phyloP scores from a whole-genome alignment of 2,329 filamentous ascomycete species.

The Botrytis fragariae region DNA sequence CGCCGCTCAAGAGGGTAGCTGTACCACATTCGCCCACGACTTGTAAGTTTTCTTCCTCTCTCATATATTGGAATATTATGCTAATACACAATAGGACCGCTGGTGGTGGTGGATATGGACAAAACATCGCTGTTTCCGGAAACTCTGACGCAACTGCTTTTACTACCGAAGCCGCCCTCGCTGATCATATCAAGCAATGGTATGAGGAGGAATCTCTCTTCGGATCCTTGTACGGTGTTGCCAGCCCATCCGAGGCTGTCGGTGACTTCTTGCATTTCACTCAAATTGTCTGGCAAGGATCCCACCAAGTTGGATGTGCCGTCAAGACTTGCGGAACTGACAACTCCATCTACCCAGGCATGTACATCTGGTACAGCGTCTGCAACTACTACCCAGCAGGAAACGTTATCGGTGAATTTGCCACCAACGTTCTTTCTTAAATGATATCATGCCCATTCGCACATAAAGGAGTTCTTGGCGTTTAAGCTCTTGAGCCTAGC shows the following conservation, averaged over 20 bases:
- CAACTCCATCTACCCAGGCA: constrained; percentile 56
- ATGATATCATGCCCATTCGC: constrained; percentile 20
- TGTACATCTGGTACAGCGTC: constrained; percentile 65
- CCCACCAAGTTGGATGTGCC: constrained; percentile 62
- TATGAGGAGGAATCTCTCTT: constrained; percentile 73
- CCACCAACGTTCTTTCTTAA: constrained; percentile 14
- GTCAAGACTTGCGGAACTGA: constrained; percentile 50
- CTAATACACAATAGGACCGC: constrained; percentile 48
- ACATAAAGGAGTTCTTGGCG: constrained; percentile 19
- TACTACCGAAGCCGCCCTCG: constrained; percentile 54
- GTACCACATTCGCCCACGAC: constrained; percentile 73
- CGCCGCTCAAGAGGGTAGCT: constrained; percentile 61
- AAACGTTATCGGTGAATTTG: constrained; percentile 16
- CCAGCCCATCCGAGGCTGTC: constrained; percentile 50
- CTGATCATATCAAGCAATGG: constrained; percentile 73
- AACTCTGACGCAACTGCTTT: constrained; percentile 46
- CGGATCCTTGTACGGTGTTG: constrained; percentile 55
- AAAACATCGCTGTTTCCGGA: constrained; percentile 72
- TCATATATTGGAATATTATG: neutral
- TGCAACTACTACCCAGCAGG: constrained; percentile 25
- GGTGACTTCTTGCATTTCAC: constrained; percentile 57
- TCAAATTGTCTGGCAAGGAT: constrained; percentile 69
- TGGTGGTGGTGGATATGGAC: constrained; percentile 70
- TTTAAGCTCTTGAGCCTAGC: constrained; percentile 17
- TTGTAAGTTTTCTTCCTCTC: constrained; percentile 54